phyloP scores from a whole-genome alignment of 177 flowering plant genomes.

The Telopea speciosissima region DNA sequence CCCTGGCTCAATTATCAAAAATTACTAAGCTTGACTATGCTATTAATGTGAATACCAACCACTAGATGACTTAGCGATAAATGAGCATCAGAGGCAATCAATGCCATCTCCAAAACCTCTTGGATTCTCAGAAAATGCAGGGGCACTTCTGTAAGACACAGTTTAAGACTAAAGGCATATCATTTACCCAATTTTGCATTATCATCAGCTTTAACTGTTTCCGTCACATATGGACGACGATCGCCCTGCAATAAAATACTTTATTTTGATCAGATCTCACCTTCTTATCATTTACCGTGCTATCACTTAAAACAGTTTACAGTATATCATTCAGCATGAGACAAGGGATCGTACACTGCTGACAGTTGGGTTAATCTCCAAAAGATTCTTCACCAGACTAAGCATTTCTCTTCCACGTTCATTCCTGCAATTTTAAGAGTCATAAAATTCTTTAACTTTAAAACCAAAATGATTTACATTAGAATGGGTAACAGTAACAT shows the following conservation, averaged over 20 bases:
- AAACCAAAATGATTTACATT: not conserved
- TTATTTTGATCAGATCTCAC: not conserved
- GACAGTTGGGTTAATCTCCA: slow-evolving; percentile 75
- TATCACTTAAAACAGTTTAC: not conserved
- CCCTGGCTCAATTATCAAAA: too few species aligned
- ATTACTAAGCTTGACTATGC: too few species aligned
- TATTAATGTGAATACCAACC: too few species aligned
- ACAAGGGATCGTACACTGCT: slow-evolving; percentile 46
- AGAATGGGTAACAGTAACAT: not conserved
- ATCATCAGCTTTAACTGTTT: slow-evolving; percentile 96
- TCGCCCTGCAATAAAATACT: slow-evolving; percentile 51
- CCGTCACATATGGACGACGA: slow-evolving; percentile 77
- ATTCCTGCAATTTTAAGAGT: slow-evolving; percentile 50
- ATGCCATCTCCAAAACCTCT: not conserved
- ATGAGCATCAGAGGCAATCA: not conserved
- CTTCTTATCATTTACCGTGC: not conserved
- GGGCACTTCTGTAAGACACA: not conserved
- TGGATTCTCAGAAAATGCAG: not conserved
- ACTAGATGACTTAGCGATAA: too few species aligned
- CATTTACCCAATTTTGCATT: slow-evolving; percentile 71
- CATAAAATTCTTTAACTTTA: not conserved
- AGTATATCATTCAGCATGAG: not conserved
- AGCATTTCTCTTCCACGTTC: slow-evolving; percentile 97
- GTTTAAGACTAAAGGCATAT: not conserved
- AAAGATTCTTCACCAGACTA: slow-evolving; percentile 56